A percentile compares a stretch with the other conserved stretches of the same genome.
These are phyloP conservation scores for Pterocarpus santalinus DNA, from an alignment of 306 rosid genomes.

Conservation along the genomic window DNA sequence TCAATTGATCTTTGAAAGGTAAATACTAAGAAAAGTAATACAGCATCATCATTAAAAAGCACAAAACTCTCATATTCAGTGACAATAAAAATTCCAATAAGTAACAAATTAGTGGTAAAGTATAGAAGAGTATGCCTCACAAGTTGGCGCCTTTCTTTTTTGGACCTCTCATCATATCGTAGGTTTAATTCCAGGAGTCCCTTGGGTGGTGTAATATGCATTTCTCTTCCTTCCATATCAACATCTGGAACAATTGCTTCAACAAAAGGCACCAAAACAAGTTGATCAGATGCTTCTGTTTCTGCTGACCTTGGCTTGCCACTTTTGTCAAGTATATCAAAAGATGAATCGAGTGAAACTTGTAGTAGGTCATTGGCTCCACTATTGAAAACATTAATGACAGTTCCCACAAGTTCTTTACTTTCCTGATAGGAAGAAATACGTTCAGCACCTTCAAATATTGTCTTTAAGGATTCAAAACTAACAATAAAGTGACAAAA, in stretches of 20 bases:
- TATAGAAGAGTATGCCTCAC: slow-evolving; percentile 79
- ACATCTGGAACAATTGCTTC: slow-evolving; percentile 96
- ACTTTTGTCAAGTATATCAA: slow-evolving; percentile 61
- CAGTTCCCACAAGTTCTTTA: slow-evolving; percentile 76
- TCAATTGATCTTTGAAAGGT: slow-evolving; percentile 10
- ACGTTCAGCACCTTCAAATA: slow-evolving; percentile 48
- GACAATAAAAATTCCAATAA: slow-evolving; percentile 21
- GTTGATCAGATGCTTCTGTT: slow-evolving; percentile 64
- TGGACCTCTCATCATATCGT: slow-evolving; percentile 81
- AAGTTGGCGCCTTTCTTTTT: slow-evolving; percentile 95
- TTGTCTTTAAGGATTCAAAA: slow-evolving; percentile 29
- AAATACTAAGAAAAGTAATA: slow-evolving; percentile 27
- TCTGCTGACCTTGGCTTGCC: slow-evolving; percentile 69
- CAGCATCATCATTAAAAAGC: slow-evolving; percentile 11
- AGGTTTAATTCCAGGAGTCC: slow-evolving; percentile 93
- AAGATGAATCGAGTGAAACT: slow-evolving; percentile 75
- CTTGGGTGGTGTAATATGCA: slow-evolving; percentile 90
- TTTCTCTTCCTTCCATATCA: slow-evolving; percentile 71
- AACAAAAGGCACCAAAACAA: slow-evolving; percentile 90
- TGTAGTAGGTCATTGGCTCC: slow-evolving; percentile 89
- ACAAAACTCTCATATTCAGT: slow-evolving; percentile 17
- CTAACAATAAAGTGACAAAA: slow-evolving; percentile 28
- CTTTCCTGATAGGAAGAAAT: slow-evolving; percentile 70
- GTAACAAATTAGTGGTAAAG: slow-evolving; percentile 46
- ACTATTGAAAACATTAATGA: slow-evolving; percentile 73